Conservation (phyloP, 176 grass and related monocot genomes). For the Luzula sylvatica region DNA sequence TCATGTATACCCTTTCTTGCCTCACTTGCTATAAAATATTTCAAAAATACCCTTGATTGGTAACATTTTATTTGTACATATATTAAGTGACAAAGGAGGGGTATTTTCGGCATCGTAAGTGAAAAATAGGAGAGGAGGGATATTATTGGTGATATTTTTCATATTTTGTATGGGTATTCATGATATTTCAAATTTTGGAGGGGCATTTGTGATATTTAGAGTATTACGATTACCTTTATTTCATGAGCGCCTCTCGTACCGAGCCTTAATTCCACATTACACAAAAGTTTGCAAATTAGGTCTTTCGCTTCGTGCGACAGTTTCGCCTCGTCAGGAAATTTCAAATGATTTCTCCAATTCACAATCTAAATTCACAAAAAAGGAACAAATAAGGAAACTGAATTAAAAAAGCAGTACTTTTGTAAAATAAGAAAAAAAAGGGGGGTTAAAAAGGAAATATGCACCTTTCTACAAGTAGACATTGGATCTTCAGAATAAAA, state of each 20-base stretch:
- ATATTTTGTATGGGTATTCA: too few species aligned
- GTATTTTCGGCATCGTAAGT: too few species aligned
- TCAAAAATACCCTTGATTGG: too few species aligned
- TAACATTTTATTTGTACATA: too few species aligned
- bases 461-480: slow-evolving; percentile 94
- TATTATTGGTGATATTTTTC: too few species aligned
- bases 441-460: slow-evolving; percentile 3
- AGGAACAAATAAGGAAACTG: slow-evolving; percentile 4
- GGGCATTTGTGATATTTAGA: too few species aligned
- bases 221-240: slow-evolving; percentile 81
- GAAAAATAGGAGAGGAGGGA: too few species aligned
- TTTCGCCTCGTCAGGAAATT: slow-evolving; percentile 95
- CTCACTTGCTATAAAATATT: too few species aligned
- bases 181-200: too few species aligned
- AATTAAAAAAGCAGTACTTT: background rate
- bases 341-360: slow-evolving; percentile 93
- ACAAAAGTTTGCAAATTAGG: slow-evolving; percentile 85
- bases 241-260: slow-evolving; percentile 92
- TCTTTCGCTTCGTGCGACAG: slow-evolving; percentile 85
- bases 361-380: slow-evolving; percentile 67
- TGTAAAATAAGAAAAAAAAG: background rate
- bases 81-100: too few species aligned
- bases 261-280: slow-evolving; percentile 86
- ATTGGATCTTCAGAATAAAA: slow-evolving; percentile 99
- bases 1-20: too few species aligned